phyloP scores from a whole-genome alignment of 2,329 filamentous ascomycete genomes.

The Amphichorda felina region DNA sequence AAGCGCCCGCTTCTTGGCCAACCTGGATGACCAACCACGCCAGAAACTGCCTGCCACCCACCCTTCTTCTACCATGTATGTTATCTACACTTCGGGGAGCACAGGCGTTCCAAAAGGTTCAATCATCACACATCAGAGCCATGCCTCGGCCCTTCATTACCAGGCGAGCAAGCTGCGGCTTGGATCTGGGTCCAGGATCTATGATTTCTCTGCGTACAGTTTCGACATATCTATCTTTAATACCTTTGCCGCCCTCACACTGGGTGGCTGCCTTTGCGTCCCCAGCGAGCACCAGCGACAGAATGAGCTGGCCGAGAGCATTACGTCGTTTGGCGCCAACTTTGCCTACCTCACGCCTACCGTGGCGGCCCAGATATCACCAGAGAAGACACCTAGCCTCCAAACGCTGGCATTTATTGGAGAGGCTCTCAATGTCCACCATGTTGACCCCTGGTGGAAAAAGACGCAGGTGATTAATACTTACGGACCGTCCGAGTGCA shows the following conservation, averaged over 20 bases:
- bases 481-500: conserved; percentile 2
- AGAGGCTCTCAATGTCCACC: conserved; percentile 8
- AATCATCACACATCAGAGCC: conserved; percentile 7
- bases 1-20: neutral
- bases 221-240: conserved; percentile 7
- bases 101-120: conserved; percentile 13
- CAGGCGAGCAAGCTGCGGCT: neutral
- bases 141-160: conserved; percentile 5
- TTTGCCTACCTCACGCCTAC: conserved; percentile 6
- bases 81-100: conserved; percentile 6
- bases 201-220: conserved; percentile 5
- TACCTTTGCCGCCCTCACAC: conserved; percentile 3
- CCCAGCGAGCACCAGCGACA: conserved; percentile 6
- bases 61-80: conserved; percentile 5
- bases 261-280: conserved; percentile 7
- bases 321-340: conserved; percentile 6
- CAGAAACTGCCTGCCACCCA: neutral
- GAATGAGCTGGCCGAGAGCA: conserved; percentile 5
- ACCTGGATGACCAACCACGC: neutral
- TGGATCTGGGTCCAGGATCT: neutral
- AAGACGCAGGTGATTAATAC: neutral
- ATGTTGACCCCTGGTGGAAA: conserved; percentile 3
- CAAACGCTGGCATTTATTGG: conserved; percentile 10
- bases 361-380: conserved; percentile 8
- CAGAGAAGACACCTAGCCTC: conserved; percentile 7